phyloP scores from a whole-genome alignment of 257 asterid species.

The Plantago major region DNA sequence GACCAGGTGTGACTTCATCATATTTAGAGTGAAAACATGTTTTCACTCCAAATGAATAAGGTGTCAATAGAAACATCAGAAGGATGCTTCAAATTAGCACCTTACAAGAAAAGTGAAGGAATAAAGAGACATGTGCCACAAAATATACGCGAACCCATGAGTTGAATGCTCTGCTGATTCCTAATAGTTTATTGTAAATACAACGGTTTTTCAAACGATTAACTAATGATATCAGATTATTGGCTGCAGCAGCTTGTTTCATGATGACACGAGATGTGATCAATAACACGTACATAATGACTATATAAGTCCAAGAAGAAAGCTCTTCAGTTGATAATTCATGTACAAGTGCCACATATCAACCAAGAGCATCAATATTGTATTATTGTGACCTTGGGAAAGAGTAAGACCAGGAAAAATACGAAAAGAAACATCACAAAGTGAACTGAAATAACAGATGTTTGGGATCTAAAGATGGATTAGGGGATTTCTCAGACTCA shows the following conservation, averaged over 20 bases:
- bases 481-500: background rate
- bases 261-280: no score
- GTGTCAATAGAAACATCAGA: background rate
- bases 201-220: no score
- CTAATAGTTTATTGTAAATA: background rate
- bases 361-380: no score
- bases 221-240: no score
- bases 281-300: no score
- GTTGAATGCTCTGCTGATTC: conserved; percentile 1
- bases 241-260: no score
- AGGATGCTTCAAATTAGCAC: background rate
- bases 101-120: no score
- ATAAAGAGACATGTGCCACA: background rate
- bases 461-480: background rate
- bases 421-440: background rate
- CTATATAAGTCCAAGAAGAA: no score
- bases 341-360: background rate
- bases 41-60: background rate
- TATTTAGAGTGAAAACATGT: background rate
- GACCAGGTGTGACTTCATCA: no score
- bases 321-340: background rate
- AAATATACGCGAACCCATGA: background rate
- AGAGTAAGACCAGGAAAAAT: background rate
- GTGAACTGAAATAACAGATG: no score
- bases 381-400: no score